phyloP scores from a whole-genome alignment of 345 rosid species.

The Linum trigynum region DNA sequence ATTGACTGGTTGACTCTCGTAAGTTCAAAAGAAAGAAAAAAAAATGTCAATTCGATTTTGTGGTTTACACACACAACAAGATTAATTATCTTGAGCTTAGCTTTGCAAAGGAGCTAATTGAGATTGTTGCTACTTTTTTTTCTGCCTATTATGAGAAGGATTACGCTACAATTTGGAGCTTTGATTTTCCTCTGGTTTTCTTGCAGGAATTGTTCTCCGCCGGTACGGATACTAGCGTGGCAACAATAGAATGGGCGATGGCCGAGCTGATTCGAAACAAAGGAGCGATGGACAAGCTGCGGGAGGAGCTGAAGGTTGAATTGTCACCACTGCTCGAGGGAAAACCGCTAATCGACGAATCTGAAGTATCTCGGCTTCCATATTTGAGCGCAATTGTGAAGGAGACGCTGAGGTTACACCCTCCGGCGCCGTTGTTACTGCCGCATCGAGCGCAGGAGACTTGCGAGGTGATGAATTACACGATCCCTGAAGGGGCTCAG shows the following conservation, averaged over 20 bases:
- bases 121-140: too few relatives aligned
- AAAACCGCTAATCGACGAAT: not conserved
- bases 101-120: too few relatives aligned
- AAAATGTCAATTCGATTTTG: too few relatives aligned
- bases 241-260: too few relatives aligned
- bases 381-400: not conserved
- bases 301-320: slow-evolving; percentile 8
- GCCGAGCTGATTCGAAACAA: not conserved
- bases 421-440: not conserved
- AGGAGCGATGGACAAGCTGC: slow-evolving; percentile 5
- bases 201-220: slow-evolving; percentile 6
- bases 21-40: not conserved
- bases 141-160: too few relatives aligned
- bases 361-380: not conserved
- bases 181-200: too few relatives aligned
- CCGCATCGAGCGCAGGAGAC: not conserved
- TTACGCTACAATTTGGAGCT: not conserved
- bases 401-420: slow-evolving; percentile 6
- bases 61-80: too few relatives aligned
- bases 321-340: not conserved
- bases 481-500: not conserved
- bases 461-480: not conserved
- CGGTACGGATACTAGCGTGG: too few relatives aligned
- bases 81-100: too few relatives aligned
- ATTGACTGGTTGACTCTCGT: slow-evolving; percentile 10